Conservation (phyloP, 148 eudicot genomes). For the Arctostaphylos glauca region DNA sequence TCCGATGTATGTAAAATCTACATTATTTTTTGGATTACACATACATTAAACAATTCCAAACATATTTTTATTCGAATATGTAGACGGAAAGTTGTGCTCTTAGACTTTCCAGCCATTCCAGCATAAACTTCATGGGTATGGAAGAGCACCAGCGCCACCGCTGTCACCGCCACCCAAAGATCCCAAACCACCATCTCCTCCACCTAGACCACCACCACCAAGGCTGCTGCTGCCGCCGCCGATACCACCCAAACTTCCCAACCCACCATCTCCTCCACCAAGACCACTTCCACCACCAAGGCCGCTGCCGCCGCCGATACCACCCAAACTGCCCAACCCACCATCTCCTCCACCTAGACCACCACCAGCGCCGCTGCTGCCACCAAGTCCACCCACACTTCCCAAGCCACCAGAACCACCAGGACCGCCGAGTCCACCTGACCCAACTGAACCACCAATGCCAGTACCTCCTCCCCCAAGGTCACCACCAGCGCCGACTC, state of each 20-base stretch:
- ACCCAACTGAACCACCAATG: background rate
- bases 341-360: background rate
- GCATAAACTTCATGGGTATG: conserved; percentile 16
- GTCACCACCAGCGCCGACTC: background rate
- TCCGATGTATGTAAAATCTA: background rate
- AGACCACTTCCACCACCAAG: conserved; percentile 18
- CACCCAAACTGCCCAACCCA: conserved; percentile 21
- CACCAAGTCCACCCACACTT: conserved; percentile 29
- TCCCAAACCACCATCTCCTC: background rate
- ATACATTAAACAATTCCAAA: background rate
- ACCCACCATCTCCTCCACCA: conserved; percentile 18
- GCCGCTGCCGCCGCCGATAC: conserved; percentile 15
- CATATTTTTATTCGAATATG: too few relatives aligned
- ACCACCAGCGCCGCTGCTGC: background rate
- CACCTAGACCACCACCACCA: conserved; percentile 26
- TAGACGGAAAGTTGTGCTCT: too few relatives aligned
- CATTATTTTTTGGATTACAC: background rate
- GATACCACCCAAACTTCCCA: conserved; percentile 13
- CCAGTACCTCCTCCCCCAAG: background rate
- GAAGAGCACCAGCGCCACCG: conserved; percentile 13
- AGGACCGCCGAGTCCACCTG: conserved; percentile 26
- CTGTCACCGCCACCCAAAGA: conserved; percentile 5
- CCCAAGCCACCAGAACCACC: conserved; percentile 6
- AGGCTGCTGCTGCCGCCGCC: conserved; percentile 18
- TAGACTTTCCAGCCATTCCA: background rate